A percentile compares a stretch with the other conserved stretches of the same genome.
Conservation (phyloP, 257 asterid genomes). For the Solanum neorickii region DNA sequence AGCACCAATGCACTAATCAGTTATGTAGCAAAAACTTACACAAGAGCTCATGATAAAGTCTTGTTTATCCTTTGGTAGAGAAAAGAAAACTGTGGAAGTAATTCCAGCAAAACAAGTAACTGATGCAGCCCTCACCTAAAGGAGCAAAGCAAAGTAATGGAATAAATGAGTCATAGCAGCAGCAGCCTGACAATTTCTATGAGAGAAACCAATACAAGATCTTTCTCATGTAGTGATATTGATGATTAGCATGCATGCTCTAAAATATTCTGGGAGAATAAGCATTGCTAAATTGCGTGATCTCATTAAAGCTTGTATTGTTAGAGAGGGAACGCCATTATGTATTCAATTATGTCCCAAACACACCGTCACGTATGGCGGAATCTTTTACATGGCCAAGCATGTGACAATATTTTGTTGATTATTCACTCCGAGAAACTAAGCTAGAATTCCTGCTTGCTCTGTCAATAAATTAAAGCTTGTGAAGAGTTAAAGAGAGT, state of each 20-base stretch:
- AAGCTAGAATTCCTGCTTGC: not conserved
- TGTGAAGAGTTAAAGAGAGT: not conserved
- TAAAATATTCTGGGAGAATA: not conserved
- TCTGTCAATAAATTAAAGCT: not conserved
- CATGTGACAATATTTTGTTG: not conserved
- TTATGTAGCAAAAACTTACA: slow-evolving; percentile 35
- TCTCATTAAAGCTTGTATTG: not conserved
- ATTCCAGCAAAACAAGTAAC: slow-evolving; percentile 96
- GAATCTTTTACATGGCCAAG: not conserved
- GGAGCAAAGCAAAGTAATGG: slow-evolving; percentile 9
- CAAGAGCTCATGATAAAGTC: slow-evolving; percentile 51
- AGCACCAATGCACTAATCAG: not conserved
- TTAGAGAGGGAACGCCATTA: not conserved
- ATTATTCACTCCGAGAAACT: not conserved
- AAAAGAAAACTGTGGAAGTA: slow-evolving; percentile 72
- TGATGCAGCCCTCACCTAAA: slow-evolving; percentile 90
- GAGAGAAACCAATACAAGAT: not conserved
- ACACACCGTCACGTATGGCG: not conserved
- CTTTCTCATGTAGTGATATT: not conserved
- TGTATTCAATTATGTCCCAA: not conserved
- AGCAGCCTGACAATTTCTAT: not conserved
- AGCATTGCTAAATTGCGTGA: not conserved
- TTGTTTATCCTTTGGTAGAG: slow-evolving; percentile 57
- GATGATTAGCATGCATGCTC: not conserved
- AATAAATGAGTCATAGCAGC: not conserved